These are phyloP conservation scores for Marchantia polymorpha DNA, from an alignment of 225 moss, liverwort and hornwort genomes.

Conservation along the genomic window DNA sequence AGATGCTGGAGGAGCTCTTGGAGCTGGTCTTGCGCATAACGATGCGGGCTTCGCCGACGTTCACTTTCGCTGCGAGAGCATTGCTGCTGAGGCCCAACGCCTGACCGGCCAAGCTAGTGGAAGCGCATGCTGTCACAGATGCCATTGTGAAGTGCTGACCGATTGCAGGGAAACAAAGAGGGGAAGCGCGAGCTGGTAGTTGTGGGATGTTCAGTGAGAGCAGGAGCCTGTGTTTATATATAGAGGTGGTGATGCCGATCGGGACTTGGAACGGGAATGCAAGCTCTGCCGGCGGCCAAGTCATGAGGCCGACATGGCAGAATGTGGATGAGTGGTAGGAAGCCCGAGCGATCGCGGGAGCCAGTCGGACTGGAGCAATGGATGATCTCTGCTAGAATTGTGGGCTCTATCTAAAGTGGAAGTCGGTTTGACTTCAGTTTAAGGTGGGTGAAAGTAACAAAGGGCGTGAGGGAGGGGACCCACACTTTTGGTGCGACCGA, in stretches of 20 bases:
- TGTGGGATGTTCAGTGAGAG: neutral
- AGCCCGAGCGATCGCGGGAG: neutral
- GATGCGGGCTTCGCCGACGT: conserved; percentile 32
- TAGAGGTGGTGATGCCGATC: neutral
- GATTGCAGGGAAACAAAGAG: too few species aligned
- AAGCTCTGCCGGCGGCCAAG: neutral
- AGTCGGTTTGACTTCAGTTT: neutral
- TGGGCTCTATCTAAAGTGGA: neutral
- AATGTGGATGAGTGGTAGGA: conserved; percentile 7
- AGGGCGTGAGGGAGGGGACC: too few species aligned
- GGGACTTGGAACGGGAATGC: neutral
- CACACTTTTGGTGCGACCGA: too few species aligned
- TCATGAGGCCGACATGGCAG: neutral
- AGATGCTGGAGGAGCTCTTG: conserved; percentile 25
- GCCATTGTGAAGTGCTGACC: conserved; percentile 21
- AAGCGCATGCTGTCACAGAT: conserved; percentile 30
- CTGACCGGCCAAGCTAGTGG: conserved; percentile 31
- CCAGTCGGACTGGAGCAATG: neutral
- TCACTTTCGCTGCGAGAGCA: conserved; percentile 36
- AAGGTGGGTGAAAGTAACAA: too few species aligned
- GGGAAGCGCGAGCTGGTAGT: neutral
- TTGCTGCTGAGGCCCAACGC: conserved; percentile 32
- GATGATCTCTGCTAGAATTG: neutral
- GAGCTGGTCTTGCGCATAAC: conserved; percentile 26
- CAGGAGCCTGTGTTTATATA: neutral